phyloP scores from a whole-genome alignment of 768 basidiomycete genomes.

The Calocybe cyanea region DNA sequence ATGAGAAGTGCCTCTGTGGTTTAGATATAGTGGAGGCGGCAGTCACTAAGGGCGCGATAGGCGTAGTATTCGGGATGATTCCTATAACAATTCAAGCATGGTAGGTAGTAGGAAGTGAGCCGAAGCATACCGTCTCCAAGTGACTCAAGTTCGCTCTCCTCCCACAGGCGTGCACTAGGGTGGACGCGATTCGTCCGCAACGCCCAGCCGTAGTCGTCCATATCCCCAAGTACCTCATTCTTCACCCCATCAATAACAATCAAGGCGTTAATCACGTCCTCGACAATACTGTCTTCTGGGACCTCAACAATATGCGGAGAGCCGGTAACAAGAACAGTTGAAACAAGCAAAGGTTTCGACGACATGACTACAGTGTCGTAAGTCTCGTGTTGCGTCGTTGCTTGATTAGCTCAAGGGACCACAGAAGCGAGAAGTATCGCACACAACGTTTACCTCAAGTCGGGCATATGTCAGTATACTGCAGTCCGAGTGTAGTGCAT shows the following conservation, averaged over 20 bases:
- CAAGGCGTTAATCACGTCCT: conserved; percentile 57
- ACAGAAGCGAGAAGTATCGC: too few relatives aligned
- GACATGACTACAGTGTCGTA: conserved; percentile 30
- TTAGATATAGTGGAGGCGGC: conserved; percentile 29
- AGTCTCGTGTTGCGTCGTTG: too few relatives aligned
- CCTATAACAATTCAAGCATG: conserved; percentile 34
- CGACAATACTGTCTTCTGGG: conserved; percentile 45
- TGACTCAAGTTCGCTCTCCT: conserved; percentile 62
- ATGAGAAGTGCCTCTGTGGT: conserved; percentile 56
- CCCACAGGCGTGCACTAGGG: conserved; percentile 59
- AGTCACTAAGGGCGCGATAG: conserved; percentile 52
- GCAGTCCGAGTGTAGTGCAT: too few relatives aligned
- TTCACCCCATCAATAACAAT: conserved; percentile 44
- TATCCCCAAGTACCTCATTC: conserved; percentile 51
- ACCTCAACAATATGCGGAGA: conserved; percentile 63
- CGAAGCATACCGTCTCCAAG: conserved; percentile 54
- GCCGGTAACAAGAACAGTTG: conserved; percentile 55
- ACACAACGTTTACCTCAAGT: too few relatives aligned
- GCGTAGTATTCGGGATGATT: conserved; percentile 38
- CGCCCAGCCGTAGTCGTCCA: conserved; percentile 62
- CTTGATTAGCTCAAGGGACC: too few relatives aligned
- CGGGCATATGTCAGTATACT: too few relatives aligned
- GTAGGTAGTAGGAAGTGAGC: background rate
- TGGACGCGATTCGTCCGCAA: conserved; percentile 63
- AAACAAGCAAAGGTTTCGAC: conserved; percentile 46